phyloP scores from a whole-genome alignment of 2,329 filamentous ascomycete genomes.

The Xylaria sp. region DNA sequence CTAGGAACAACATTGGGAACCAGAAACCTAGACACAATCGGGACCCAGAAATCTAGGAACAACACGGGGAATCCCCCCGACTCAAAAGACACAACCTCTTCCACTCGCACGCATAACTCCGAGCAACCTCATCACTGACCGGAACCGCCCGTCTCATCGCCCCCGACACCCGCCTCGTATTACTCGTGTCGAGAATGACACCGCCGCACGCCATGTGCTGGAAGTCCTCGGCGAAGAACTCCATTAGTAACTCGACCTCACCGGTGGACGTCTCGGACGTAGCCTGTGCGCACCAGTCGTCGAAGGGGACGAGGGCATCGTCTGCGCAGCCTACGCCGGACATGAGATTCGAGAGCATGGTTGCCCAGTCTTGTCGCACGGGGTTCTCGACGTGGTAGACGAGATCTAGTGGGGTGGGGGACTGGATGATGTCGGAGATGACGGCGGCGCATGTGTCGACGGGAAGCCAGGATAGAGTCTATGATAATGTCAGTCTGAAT shows the following conservation, averaged over 20 bases:
- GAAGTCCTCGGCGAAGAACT: not conserved
- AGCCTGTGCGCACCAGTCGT: not conserved
- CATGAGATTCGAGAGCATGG: not conserved
- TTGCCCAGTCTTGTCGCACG: conserved; percentile 5
- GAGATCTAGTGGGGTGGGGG: not conserved
- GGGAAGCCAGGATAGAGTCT: conserved; percentile 8
- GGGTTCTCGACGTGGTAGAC: conserved; percentile 12
- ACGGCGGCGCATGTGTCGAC: not conserved
- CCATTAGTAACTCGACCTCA: not conserved
- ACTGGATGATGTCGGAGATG: conserved; percentile 1
- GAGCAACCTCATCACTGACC: not conserved
- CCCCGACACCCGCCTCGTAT: not conserved
- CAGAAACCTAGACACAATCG: too few relatives aligned
- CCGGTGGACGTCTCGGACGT: not conserved
- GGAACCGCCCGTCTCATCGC: not conserved
- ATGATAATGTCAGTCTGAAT: not conserved
- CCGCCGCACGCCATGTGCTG: conserved; percentile 2
- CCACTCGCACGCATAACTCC: not conserved
- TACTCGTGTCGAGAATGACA: not conserved
- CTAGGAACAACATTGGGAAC: too few relatives aligned
- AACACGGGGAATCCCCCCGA: not conserved
- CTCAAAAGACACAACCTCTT: not conserved
- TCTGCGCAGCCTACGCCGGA: not conserved
- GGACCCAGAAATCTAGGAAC: too few relatives aligned
- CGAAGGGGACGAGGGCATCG: not conserved